Percentiles rank a stretch among this genome's conserved stretches.
Evolutionary conservation across 2,329 filamentous ascomycete genomes (phyloP).

Genomic region (Rhytidhysteron rufulum): DNA sequence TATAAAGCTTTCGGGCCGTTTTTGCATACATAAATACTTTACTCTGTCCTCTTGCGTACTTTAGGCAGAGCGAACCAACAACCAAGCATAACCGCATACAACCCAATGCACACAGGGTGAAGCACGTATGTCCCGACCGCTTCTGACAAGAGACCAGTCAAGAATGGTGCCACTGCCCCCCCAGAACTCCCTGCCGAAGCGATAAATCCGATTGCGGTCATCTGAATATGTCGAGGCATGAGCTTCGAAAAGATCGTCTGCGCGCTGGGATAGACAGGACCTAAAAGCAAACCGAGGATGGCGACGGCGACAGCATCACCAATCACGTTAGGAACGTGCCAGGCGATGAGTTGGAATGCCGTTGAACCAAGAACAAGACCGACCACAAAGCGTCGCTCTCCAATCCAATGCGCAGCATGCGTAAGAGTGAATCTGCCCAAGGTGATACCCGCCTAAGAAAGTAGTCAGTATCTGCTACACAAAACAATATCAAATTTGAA

Average conservation of each 20-base stretch:
- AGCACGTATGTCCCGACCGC: constrained; percentile 60
- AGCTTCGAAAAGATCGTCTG: constrained; percentile 60
- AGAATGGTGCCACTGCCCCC: constrained; percentile 63
- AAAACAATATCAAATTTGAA: background rate
- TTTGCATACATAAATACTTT: constrained; percentile 14
- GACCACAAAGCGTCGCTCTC: constrained; percentile 68
- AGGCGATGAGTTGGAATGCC: constrained; percentile 71
- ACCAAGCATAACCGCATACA: constrained; percentile 62
- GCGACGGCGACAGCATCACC: constrained; percentile 46
- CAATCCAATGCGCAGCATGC: constrained; percentile 61
- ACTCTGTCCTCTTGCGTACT: constrained; percentile 59
- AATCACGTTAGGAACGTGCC: constrained; percentile 69
- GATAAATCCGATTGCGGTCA: constrained; percentile 64
- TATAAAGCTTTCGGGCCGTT: background rate
- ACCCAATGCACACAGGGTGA: constrained; percentile 61
- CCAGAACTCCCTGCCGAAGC: constrained; percentile 67
- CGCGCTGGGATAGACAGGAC: constrained; percentile 75
- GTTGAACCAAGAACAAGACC: constrained; percentile 58
- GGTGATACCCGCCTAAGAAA: constrained; percentile 66
- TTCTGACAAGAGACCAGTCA: constrained; percentile 62
- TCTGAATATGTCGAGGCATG: constrained; percentile 57
- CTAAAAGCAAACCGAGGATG: constrained; percentile 70
- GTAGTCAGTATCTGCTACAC: background rate
- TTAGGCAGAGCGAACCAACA: constrained; percentile 62
- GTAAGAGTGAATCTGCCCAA: constrained; percentile 70